Percentiles rank a stretch among this genome's conserved stretches.
Evolutionary conservation across 164 flowering plant genomes (phyloP).

Genomic region (Umbellularia californica): DNA sequence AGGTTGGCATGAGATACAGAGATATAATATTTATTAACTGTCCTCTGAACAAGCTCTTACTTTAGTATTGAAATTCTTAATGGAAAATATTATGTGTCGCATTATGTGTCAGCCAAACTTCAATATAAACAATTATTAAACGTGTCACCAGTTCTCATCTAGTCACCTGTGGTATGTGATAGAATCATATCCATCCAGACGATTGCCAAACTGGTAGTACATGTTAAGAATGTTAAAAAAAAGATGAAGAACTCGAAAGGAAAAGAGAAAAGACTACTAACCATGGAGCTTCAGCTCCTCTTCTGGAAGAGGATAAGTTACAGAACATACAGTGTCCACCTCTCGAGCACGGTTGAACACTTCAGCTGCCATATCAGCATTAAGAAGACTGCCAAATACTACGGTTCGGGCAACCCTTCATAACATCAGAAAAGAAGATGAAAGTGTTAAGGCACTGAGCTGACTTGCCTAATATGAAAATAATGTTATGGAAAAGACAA

Average conservation of each 20-base stretch:
- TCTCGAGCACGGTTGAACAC: constrained; percentile 55
- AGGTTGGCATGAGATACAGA: too few relatives aligned
- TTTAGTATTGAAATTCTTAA: too few relatives aligned
- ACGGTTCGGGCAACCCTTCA: constrained; percentile 89
- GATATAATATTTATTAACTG: too few relatives aligned
- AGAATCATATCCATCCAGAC: not conserved
- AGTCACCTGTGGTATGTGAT: not conserved
- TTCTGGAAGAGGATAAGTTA: constrained; percentile 75
- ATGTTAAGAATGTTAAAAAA: not conserved
- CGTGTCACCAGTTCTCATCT: not conserved
- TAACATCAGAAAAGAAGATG: constrained; percentile 2
- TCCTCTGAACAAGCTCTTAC: too few relatives aligned
- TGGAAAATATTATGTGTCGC: too few relatives aligned
- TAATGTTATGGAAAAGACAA: not conserved
- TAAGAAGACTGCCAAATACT: constrained; percentile 70
- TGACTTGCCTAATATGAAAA: not conserved
- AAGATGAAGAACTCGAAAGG: not conserved
- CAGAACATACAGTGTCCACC: constrained; percentile 58
- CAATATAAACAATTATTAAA: not conserved
- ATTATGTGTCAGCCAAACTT: too few relatives aligned
- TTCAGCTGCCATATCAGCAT: constrained; percentile 70
- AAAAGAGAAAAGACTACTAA: constrained; percentile 23
- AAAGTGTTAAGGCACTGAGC: not conserved
- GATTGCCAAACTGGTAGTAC: not conserved
- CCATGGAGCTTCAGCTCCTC: constrained; percentile 71